phyloP scores from a whole-genome alignment of 805 yeast genomes.

The Hanseniaspora mollemarum region DNA sequence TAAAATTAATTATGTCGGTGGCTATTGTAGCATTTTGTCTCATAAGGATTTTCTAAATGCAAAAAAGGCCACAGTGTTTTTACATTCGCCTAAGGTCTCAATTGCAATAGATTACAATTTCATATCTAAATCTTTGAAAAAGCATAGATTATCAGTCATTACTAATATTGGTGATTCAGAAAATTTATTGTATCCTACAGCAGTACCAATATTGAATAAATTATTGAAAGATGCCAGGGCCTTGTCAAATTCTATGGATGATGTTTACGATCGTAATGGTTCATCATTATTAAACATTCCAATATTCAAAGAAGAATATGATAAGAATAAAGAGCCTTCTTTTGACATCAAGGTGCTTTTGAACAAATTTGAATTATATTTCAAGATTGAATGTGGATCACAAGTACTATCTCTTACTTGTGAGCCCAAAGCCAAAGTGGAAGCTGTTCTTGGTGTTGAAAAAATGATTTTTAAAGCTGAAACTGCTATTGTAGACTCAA shows the following conservation, averaged over 20 bases:
- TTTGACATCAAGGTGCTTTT: conserved; percentile 38
- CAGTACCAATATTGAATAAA: conserved; percentile 56
- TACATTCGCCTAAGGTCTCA: conserved; percentile 67
- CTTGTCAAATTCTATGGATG: not conserved
- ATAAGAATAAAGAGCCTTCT: conserved; percentile 17
- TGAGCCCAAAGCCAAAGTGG: conserved; percentile 87
- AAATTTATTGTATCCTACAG: conserved; percentile 56
- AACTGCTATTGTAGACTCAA: conserved; percentile 35
- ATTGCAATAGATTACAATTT: conserved; percentile 43
- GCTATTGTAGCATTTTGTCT: conserved; percentile 38
- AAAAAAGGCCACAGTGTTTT: conserved; percentile 39
- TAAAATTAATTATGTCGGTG: conserved; percentile 55
- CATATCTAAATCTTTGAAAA: conserved; percentile 9
- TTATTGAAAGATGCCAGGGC: conserved; percentile 1
- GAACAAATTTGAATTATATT: conserved; percentile 46
- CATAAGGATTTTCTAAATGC: conserved; percentile 34
- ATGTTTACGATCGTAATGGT: conserved; percentile 38
- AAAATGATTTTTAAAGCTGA: conserved; percentile 51
- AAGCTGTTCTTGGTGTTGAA: conserved; percentile 66
- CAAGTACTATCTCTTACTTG: conserved; percentile 75
- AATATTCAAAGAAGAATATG: conserved; percentile 8
- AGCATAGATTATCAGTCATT: conserved; percentile 25
- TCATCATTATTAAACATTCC: conserved; percentile 37
- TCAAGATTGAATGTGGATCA: conserved; percentile 54
- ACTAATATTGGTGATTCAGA: conserved; percentile 41